phyloP scores from a whole-genome alignment of 2,329 filamentous ascomycete species.

The Sarocladium oryzae region DNA sequence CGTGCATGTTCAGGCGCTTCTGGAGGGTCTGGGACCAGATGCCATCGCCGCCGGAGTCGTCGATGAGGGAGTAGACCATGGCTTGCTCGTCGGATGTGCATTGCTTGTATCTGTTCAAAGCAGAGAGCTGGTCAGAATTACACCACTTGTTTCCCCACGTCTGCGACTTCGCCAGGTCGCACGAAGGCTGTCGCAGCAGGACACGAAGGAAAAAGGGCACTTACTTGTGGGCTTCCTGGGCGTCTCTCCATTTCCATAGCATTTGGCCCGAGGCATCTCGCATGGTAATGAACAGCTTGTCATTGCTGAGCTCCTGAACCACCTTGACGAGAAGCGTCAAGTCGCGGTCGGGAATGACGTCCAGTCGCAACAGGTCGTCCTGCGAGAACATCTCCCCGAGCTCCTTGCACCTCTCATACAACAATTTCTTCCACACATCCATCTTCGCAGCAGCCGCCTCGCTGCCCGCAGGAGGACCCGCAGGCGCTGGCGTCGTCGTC shows the following conservation, averaged over 20 bases:
- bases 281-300: constrained; percentile 50
- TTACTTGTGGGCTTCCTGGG: constrained; percentile 57
- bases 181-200: not conserved
- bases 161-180: not conserved
- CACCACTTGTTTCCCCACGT: not conserved
- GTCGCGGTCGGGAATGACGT: constrained; percentile 51
- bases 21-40: constrained; percentile 89
- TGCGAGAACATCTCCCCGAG: constrained; percentile 50
- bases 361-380: constrained; percentile 49
- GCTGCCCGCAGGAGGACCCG: constrained; percentile 17
- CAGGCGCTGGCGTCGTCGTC: constrained; percentile 14
- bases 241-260: constrained; percentile 51
- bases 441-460: constrained; percentile 36
- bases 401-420: constrained; percentile 50
- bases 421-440: constrained; percentile 45
- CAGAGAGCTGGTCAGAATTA: not conserved
- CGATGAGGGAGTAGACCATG: constrained; percentile 83
- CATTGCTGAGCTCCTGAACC: constrained; percentile 51
- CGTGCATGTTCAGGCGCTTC: constrained; percentile 72
- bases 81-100: constrained; percentile 66
- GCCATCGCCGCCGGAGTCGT: constrained; percentile 75
- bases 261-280: constrained; percentile 33
- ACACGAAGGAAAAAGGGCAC: constrained; percentile 15
- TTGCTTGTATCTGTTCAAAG: constrained; percentile 45
- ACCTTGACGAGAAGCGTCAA: constrained; percentile 47